Percentiles rank a stretch among this genome's conserved stretches.
phyloP scores from a whole-genome alignment of 306 rosid species.

The Luffa aegyptiaca region DNA sequence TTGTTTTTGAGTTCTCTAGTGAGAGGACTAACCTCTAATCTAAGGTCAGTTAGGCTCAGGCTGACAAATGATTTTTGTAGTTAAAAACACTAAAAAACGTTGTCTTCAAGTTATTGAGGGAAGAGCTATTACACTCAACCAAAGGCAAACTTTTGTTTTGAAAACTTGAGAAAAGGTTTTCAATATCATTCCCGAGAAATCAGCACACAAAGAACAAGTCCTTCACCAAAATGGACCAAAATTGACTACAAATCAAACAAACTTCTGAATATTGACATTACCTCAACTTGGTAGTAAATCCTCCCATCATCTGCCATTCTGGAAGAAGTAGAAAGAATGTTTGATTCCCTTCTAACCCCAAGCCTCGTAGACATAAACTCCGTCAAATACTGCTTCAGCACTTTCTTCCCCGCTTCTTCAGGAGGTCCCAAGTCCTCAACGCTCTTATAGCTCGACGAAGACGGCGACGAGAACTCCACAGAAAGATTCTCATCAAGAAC shows the following conservation, averaged over 20 bases:
- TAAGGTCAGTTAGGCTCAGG: no score
- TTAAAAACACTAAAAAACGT: background rate
- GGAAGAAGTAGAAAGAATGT: constrained; percentile 55
- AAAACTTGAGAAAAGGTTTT: background rate
- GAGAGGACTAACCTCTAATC: no score
- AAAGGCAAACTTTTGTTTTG: background rate
- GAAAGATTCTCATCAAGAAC: constrained; percentile 87
- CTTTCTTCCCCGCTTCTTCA: constrained; percentile 68
- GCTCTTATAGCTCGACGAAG: constrained; percentile 74
- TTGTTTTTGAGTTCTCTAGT: no score
- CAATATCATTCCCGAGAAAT: background rate
- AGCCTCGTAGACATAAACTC: constrained; percentile 92
- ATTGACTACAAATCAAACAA: background rate
- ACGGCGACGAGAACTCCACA: constrained; percentile 81
- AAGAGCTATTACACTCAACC: background rate
- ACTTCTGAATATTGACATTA: background rate
- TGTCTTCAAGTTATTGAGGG: background rate
- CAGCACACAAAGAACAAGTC: background rate
- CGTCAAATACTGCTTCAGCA: constrained; percentile 67
- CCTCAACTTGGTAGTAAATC: constrained; percentile 87
- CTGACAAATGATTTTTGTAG: background rate
- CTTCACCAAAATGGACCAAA: background rate
- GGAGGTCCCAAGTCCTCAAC: constrained; percentile 81
- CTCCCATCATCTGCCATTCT: constrained; percentile 80
- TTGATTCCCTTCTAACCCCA: constrained; percentile 78